Conservation (phyloP, 768 basidiomycete species). For the Kondoa malvinella region DNA sequence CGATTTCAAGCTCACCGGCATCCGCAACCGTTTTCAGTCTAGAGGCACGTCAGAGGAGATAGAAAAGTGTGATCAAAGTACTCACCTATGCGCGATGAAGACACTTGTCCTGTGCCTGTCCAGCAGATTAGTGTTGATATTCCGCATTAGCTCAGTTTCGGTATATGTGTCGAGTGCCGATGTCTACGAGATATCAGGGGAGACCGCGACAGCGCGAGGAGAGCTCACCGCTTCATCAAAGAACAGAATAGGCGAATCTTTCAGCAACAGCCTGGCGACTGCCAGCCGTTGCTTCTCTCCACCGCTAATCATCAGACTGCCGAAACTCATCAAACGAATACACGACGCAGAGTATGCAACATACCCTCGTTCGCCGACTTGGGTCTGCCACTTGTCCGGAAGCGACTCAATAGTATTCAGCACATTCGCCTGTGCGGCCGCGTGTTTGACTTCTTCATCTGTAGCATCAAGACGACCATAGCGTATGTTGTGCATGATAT, state of each 20-base stretch:
- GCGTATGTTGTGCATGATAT: constrained; percentile 85
- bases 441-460: constrained; percentile 75
- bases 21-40: constrained; percentile 78
- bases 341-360: neutral
- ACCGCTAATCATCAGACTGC: constrained; percentile 75
- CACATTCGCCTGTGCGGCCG: constrained; percentile 70
- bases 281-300: constrained; percentile 96
- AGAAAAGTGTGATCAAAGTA: no score
- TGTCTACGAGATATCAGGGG: constrained; percentile 42
- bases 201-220: neutral
- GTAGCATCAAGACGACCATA: constrained; percentile 76
- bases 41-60: no score
- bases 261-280: constrained; percentile 75
- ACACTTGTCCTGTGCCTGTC: constrained; percentile 75
- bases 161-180: constrained; percentile 91
- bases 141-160: constrained; percentile 84
- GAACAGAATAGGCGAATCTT: constrained; percentile 89
- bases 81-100: constrained; percentile 83
- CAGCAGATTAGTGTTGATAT: constrained; percentile 62
- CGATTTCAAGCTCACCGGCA: constrained; percentile 43
- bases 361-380: constrained; percentile 77
- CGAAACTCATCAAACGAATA: neutral
- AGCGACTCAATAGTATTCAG: constrained; percentile 59
- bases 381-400: constrained; percentile 72
- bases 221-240: constrained; percentile 78